phyloP scores from a whole-genome alignment of 2,329 filamentous ascomycete species.

The Paraphoma chrysanthemicola region DNA sequence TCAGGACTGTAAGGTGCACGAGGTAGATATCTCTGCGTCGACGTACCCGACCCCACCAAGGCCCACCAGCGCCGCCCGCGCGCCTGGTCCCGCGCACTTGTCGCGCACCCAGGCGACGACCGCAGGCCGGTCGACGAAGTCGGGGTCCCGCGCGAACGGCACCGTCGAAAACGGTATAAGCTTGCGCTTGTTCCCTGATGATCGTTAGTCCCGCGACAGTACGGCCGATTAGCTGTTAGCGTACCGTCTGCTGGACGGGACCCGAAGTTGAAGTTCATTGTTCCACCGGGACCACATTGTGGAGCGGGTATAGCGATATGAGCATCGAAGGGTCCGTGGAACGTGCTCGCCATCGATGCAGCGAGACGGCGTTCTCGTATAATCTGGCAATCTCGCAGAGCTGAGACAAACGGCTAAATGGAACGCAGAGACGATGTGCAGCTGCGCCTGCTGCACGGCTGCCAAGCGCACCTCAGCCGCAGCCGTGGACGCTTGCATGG shows the following conservation, averaged over 20 bases:
- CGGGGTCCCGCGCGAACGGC: slow-evolving; percentile 25
- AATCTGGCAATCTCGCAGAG: too few relatives aligned
- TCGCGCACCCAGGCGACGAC: slow-evolving; percentile 27
- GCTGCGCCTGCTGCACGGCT: too few relatives aligned
- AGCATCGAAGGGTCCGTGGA: slow-evolving; percentile 10
- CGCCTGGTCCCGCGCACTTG: slow-evolving; percentile 39
- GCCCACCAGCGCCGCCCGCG: slow-evolving; percentile 35
- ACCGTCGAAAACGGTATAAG: slow-evolving; percentile 27
- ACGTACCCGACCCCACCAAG: not conserved
- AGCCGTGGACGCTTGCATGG: too few relatives aligned
- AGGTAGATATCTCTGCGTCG: not conserved
- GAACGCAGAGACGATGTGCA: too few relatives aligned
- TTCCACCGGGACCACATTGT: slow-evolving; percentile 12
- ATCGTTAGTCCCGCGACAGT: too few relatives aligned
- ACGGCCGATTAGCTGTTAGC: too few relatives aligned
- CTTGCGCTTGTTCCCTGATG: too few relatives aligned
- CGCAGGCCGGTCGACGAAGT: slow-evolving; percentile 32
- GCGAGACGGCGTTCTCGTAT: slow-evolving; percentile 10
- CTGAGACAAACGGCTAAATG: too few relatives aligned
- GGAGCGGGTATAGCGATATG: slow-evolving; percentile 13
- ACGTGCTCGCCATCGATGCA: slow-evolving; percentile 8
- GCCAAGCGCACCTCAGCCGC: too few relatives aligned
- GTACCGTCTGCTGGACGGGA: not conserved
- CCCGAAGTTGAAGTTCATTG: slow-evolving; percentile 16
- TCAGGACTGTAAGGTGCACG: slow-evolving; percentile 1